Conservation (phyloP, 108 stramenopile species). For the Fragilaria crotonensis region DNA sequence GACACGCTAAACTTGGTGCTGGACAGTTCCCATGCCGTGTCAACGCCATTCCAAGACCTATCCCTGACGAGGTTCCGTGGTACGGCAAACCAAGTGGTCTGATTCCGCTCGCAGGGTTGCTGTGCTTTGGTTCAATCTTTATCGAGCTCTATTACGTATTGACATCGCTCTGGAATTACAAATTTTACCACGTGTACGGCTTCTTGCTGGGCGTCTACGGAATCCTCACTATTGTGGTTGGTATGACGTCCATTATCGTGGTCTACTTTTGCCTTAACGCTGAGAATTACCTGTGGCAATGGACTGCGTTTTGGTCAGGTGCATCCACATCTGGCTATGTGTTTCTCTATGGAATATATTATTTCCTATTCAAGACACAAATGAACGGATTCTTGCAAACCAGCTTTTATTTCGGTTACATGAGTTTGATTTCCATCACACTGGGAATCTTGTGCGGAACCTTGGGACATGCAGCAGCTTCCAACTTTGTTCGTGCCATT, state of each 20-base stretch:
- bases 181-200: slow-evolving; percentile 99
- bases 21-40: slow-evolving; percentile 90
- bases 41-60: slow-evolving; percentile 94
- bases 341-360: slow-evolving; percentile 95
- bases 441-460: slow-evolving; percentile 84
- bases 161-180: slow-evolving; percentile 95
- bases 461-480: slow-evolving; percentile 79
- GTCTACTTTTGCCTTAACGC: slow-evolving; percentile 95
- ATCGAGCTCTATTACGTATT: slow-evolving; percentile 97
- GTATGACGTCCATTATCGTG: slow-evolving; percentile 95
- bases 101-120: slow-evolving; percentile 82
- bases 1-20: slow-evolving; percentile 63
- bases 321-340: slow-evolving; percentile 92
- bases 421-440: slow-evolving; percentile 70
- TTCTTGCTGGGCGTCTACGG: slow-evolving; percentile 93
- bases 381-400: slow-evolving; percentile 96
- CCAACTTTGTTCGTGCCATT: slow-evolving; percentile 79
- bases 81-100: slow-evolving; percentile 87
- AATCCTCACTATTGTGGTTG: slow-evolving; percentile 92
- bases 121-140: slow-evolving; percentile 96
- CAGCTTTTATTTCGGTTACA: slow-evolving; percentile 93
- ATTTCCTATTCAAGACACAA: slow-evolving; percentile 94
- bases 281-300: slow-evolving; percentile 99
- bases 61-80: slow-evolving; percentile 90
- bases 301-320: slow-evolving; percentile 90